phyloP scores from a whole-genome alignment of 306 rosid genomes.

The Fragaria nilgerrensis region DNA sequence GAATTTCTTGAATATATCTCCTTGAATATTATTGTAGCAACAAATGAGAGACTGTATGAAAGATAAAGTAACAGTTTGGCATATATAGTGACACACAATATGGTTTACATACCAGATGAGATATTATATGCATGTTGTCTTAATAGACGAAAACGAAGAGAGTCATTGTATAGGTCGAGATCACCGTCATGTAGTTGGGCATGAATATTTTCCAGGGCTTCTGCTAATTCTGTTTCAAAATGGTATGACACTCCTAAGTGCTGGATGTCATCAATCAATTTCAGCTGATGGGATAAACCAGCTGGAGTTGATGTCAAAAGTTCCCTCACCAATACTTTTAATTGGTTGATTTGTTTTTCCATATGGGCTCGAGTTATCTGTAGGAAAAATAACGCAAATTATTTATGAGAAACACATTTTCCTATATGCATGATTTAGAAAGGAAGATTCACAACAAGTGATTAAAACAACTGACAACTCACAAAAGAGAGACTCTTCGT shows the following conservation, averaged over 20 bases:
- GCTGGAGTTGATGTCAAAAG: background rate
- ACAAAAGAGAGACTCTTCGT: too few relatives aligned
- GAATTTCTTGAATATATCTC: background rate
- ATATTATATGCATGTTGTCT: constrained; percentile 20
- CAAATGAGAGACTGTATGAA: background rate
- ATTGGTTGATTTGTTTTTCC: too few relatives aligned
- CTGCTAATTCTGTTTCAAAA: constrained; percentile 33
- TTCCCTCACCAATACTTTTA: constrained; percentile 21
- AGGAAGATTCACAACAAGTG: too few relatives aligned
- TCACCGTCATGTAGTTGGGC: background rate
- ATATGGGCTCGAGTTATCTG: background rate
- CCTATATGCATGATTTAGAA: too few relatives aligned
- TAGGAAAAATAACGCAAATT: background rate
- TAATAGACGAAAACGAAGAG: constrained; percentile 31
- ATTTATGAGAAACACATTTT: too few relatives aligned
- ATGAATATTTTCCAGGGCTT: constrained; percentile 8
- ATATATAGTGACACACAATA: too few relatives aligned
- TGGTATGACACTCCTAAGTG: constrained; percentile 26
- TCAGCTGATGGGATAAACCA: constrained; percentile 18
- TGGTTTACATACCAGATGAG: constrained; percentile 23
- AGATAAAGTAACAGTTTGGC: background rate
- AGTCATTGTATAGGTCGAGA: constrained; percentile 14
- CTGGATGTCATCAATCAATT: constrained; percentile 19
- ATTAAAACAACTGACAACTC: too few relatives aligned
- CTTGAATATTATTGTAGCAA: background rate